phyloP scores from a whole-genome alignment of 106 monocot genomes.

The Dendrobium nobile region DNA sequence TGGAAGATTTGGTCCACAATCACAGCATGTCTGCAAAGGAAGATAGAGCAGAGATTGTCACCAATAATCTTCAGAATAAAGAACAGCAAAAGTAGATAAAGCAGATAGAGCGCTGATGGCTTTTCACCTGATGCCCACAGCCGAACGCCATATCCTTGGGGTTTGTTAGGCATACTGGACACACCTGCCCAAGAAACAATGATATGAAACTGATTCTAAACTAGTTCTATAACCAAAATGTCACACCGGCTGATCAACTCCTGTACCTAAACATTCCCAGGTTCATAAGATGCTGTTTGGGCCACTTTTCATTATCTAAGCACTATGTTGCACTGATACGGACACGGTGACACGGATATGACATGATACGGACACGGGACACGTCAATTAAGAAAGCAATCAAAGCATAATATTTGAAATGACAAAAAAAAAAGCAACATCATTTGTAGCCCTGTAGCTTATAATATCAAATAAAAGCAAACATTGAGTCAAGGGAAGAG shows the following conservation, averaged over 20 bases:
- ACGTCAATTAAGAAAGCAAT: no score
- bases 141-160: slow-evolving; percentile 85
- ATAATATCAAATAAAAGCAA: no score
- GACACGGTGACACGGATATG: no score
- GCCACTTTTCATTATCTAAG: no score
- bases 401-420: no score
- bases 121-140: slow-evolving; percentile 84
- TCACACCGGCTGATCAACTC: neutral
- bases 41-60: neutral
- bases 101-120: neutral
- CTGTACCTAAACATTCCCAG: neutral
- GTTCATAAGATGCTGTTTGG: neutral
- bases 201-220: neutral
- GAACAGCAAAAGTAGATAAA: neutral
- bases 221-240: neutral
- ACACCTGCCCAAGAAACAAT: slow-evolving; percentile 38
- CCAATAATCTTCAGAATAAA: neutral
- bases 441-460: no score
- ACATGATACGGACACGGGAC: no score
- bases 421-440: no score
- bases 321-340: no score
- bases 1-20: slow-evolving; percentile 19
- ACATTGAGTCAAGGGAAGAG: no score
- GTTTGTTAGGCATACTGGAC: slow-evolving; percentile 75
- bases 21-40: slow-evolving; percentile 18